Evolutionary conservation across 2,329 filamentous ascomycete genomes (phyloP), one percentile per base, ranked within the genome.

Genomic region (Volutella citrinella): DNA sequence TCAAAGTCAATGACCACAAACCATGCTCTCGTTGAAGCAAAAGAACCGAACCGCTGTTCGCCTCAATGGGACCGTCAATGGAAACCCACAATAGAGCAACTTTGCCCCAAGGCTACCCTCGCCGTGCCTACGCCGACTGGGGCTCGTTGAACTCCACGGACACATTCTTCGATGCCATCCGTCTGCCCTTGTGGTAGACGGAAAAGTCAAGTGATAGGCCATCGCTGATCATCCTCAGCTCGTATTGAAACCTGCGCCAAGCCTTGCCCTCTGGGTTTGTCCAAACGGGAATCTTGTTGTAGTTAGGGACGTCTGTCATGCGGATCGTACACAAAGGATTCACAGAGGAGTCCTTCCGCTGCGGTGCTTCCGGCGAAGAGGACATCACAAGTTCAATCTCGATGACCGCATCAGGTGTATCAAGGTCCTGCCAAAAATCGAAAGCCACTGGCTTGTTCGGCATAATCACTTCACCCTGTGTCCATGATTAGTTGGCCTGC

Each of bases 171-270:
- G 36, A 33, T 2, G 42, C 54, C 5, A 60, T 23, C 1, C 31
- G 40, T n/a, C 44, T 42, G 3, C 37, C 41, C 4, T 45, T 33
- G 10, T 52, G 32, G 14, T 40, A 38, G 3, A 57, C 24, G 0
- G 42, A 25, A 23, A 60, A 54, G 6, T 57, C 53, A 6, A 57
- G 30, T 3, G 44, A 48, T 4, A 34, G 27, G 1, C 54, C 55
- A 10, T 51, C 38, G 13, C 46, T 45, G 6, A 47, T 19, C 37
- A 59, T 55, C 10, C 46, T 30, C 3, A 59, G 27, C 3, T 45
- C 36, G 25, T 46, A 60, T 1, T 21, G n/a, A 5, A 57, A 32
- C 6, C 26, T 9, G 0, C 33, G 29, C 10, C 46, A 50, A 0
- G 31, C 27, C 4, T 43, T 30, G 0, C 43, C 50, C 1, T 32